Base-by-base conservation (phyloP, 768 basidiomycete genomes). In the Boletus subparvulus region DNA sequence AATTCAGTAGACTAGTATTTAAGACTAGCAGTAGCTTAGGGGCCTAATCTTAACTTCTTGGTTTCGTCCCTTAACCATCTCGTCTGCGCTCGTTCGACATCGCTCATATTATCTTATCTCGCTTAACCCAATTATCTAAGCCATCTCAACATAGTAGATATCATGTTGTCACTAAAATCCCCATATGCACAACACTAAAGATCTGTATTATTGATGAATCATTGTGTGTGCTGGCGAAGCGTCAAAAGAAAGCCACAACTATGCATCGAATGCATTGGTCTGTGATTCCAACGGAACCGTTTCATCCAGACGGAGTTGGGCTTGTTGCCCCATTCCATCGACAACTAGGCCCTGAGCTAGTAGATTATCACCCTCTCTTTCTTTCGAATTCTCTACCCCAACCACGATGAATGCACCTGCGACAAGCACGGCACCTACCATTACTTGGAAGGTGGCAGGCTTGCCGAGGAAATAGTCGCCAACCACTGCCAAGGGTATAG, bases 401-500 rank as follows among this genome's bases (percentile, higher is more conserved):
- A 93, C 81, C 36, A 81, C 78, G n/a, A 88, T 77, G 65, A 97
- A 97, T 59, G 85, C 87, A 19, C 80, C 66, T 10, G 95, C 73
- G 7, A 97, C 94, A 44, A 97, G 72, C 6, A 78, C 56, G 1
- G 92, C 94, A 11, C 95, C 95, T 11, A 85, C 30, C 30, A 92
- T 71, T 17, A 90, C 87, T 66, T 87, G 79, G 10, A 71, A 64
- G 21, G 80, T 74, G 21, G 84, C 77, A 32, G 86, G 77, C 40
- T 79, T 82, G 21, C 83, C 78, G 3, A 92, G 76, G 54, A 87
- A 68, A 56, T 84, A 75, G 64, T 97, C 94, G 14, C 94, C 94
- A 10, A 89, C 49, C 47, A 98, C 85, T 7, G 97, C 93, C 50
- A 95, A 77, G 6, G 94, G 96, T 69, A 98, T 97, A 1, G 97